Base-by-base conservation (phyloP, 805 yeast genomes). In the Yarrowia bubula region DNA sequence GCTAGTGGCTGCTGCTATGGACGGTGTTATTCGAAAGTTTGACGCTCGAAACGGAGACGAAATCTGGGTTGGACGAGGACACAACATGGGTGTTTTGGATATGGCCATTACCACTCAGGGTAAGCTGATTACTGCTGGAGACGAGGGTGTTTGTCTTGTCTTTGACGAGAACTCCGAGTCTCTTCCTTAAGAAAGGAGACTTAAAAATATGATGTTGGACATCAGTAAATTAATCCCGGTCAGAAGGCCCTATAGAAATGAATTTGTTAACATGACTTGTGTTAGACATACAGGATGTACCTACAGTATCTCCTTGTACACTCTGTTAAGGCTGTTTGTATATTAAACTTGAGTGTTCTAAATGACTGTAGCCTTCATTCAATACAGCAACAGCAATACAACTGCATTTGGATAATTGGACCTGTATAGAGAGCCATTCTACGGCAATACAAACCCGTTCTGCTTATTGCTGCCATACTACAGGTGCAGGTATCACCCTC, bases 61-160 rank as follows among this genome's bases (percentile, higher is more conserved):
- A 71, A 76, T 88, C 66, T 89, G 88, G 78, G 87, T 82, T 38
- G 95, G 96, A 68, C 85, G 85, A 44, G 99, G 99, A 22, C 99
- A 95, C 75, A 89, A 88, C 76, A 89, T 90, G 89, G 98, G 98
- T 68, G 86, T 95, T 17, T 81, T 95, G 68, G 98, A 91, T 71
- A 93, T 95, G 73, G 86, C 88, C 17, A 73, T 87, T 47, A 83
- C 86, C 66, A 86, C 84, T 44, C 77, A 83, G 51, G 93, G 91
- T 32, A 86, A 87, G 74, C 72, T 95, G 50, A 82, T 92, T 41
- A 90, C 98, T 18, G 99, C 97, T 13, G 98, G 98, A 69, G 99
- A 95, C 75, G 99, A 95, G 76, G 97, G 97, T 70, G 97, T 95
- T 37, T 85, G 96, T 11, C 79, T 93, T 69, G 84, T 93, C 10